phyloP scores from a whole-genome alignment of 108 stramenopile species.

The Epithemia pelagica region DNA sequence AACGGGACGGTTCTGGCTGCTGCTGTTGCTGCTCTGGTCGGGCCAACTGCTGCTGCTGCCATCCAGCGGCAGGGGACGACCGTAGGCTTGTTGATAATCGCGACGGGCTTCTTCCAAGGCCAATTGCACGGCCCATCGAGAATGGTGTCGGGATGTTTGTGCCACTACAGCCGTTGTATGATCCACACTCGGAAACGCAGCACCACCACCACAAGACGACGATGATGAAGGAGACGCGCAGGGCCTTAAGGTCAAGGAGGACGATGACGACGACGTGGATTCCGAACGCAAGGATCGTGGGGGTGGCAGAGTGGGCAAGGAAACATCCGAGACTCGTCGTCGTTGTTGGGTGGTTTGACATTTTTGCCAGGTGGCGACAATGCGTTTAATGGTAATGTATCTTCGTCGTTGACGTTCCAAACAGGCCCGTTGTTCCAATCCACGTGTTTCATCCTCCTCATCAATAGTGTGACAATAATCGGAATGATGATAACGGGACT shows the following conservation, averaged over 20 bases:
- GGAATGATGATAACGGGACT: background rate
- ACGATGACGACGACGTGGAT: background rate
- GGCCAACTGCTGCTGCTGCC: no score
- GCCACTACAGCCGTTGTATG: background rate
- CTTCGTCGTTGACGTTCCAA: slow-evolving; percentile 10
- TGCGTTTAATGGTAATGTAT: slow-evolving; percentile 1
- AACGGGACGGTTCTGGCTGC: no score
- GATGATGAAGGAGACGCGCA: background rate
- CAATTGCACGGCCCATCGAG: slow-evolving; percentile 5
- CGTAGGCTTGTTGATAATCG: slow-evolving; percentile 9
- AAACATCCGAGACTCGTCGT: background rate
- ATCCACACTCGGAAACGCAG: no score
- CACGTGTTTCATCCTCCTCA: background rate
- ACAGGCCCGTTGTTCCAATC: slow-evolving; percentile 7
- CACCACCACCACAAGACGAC: no score
- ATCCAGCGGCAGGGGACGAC: no score
- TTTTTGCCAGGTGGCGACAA: slow-evolving; percentile 2
- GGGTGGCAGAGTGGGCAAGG: background rate
- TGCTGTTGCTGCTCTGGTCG: no score
- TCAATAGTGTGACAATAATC: background rate
- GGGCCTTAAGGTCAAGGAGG: background rate
- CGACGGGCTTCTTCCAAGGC: slow-evolving; percentile 3
- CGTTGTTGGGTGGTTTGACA: background rate
- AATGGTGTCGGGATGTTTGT: background rate
- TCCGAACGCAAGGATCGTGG: background rate